A percentile compares a stretch with the other conserved stretches of the same genome.
Conservation (phyloP, 805 yeast species). For the Metschnikowia lunata region DNA sequence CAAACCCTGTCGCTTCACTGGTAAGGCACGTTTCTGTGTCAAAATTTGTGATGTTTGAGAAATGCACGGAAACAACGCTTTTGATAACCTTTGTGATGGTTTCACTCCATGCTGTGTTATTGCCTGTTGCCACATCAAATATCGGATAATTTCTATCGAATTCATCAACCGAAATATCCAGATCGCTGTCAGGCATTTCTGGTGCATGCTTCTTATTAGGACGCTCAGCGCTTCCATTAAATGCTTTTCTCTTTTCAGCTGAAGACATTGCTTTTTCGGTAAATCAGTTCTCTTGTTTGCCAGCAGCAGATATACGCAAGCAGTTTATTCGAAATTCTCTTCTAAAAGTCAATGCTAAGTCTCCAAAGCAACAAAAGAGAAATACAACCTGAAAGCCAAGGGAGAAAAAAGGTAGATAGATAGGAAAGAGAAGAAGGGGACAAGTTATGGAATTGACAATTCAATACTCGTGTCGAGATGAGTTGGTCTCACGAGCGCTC, state of each 20-base stretch:
- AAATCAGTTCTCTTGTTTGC: no score
- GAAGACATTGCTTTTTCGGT: not conserved
- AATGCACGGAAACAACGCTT: conserved; percentile 85
- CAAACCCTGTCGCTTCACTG: conserved; percentile 93
- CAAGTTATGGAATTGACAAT: no score
- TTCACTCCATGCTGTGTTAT: conserved; percentile 55
- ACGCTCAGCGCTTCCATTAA: conserved; percentile 9
- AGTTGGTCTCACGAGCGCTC: not conserved
- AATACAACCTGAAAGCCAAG: no score
- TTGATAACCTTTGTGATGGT: conserved; percentile 79
- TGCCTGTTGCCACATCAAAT: conserved; percentile 15
- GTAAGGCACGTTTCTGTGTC: conserved; percentile 80
- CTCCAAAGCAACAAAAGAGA: no score
- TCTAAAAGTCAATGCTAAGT: no score
- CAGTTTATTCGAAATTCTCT: no score
- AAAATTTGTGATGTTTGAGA: conserved; percentile 79
- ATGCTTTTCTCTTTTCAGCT: conserved; percentile 12
- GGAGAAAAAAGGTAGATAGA: no score
- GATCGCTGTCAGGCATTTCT: conserved; percentile 11
- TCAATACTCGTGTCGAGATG: not conserved
- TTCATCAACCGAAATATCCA: conserved; percentile 9
- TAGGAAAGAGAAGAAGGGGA: no score
- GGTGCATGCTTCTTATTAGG: conserved; percentile 12
- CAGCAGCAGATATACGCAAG: no score
- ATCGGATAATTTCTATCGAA: conserved; percentile 7